Percentiles rank a stretch among this genome's conserved stretches.
Conservation (phyloP, 2,329 filamentous ascomycete genomes). For the Didymella glomerata region DNA sequence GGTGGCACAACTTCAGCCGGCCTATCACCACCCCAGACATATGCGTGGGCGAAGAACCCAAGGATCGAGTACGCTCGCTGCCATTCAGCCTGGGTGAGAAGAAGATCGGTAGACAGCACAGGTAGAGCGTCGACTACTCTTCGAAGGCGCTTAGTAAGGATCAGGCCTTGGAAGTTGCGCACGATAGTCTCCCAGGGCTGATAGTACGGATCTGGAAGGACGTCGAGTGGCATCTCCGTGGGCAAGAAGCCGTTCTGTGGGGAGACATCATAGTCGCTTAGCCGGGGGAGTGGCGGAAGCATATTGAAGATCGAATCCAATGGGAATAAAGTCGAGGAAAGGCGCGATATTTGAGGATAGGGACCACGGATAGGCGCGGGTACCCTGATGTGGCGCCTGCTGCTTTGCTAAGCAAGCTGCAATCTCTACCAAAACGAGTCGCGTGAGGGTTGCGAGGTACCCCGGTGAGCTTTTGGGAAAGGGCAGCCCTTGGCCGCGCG, state of each 20-base stretch:
- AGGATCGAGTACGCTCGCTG: slow-evolving; percentile 83
- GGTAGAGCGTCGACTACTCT: slow-evolving; percentile 82
- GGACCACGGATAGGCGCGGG: slow-evolving; percentile 13
- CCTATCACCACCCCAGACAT: slow-evolving; percentile 85
- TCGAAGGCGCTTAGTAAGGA: slow-evolving; percentile 84
- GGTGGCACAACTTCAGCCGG: slow-evolving; percentile 81
- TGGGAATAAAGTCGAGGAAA: slow-evolving; percentile 6
- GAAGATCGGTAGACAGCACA: slow-evolving; percentile 80
- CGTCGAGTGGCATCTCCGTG: slow-evolving; percentile 77
- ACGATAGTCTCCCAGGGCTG: slow-evolving; percentile 91
- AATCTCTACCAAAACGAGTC: slow-evolving; percentile 8
- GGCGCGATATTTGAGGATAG: slow-evolving; percentile 10
- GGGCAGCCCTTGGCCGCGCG: slow-evolving; percentile 17
- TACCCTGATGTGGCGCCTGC: slow-evolving; percentile 17
- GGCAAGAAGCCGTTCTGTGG: slow-evolving; percentile 88
- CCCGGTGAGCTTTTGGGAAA: slow-evolving; percentile 5
- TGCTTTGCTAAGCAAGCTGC: slow-evolving; percentile 18
- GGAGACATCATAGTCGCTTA: slow-evolving; percentile 82
- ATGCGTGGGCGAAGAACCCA: slow-evolving; percentile 81
- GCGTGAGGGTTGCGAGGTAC: slow-evolving; percentile 11
- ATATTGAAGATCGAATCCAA: slow-evolving; percentile 36
- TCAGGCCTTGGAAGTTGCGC: slow-evolving; percentile 83
- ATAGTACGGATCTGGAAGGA: slow-evolving; percentile 89
- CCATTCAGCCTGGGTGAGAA: slow-evolving; percentile 90
- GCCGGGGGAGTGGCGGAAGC: slow-evolving; percentile 55